Evolutionary conservation across 306 rosid species (phyloP).

Genomic region (Fagus crenata): DNA sequence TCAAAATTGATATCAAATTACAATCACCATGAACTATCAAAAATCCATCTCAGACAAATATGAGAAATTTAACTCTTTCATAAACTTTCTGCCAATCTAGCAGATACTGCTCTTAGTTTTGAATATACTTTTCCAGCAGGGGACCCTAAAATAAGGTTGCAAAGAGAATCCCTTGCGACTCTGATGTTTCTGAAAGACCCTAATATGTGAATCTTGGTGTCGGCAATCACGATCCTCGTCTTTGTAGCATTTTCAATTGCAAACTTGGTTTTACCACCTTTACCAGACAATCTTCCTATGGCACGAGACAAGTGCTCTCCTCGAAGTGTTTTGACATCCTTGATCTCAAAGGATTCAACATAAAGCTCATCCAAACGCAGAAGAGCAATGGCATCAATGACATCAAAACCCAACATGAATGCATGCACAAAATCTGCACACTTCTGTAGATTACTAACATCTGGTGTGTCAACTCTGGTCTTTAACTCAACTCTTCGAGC

Average conservation of each 20-base stretch:
- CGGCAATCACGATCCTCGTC: constrained; percentile 85
- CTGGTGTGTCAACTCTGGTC: constrained; percentile 77
- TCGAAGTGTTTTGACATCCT: constrained; percentile 79
- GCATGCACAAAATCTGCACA: constrained; percentile 94
- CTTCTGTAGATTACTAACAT: constrained; percentile 75
- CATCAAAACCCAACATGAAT: constrained; percentile 84
- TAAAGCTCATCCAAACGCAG: constrained; percentile 85
- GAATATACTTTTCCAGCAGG: constrained; percentile 88
- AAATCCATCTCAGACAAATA: not conserved
- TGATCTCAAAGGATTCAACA: constrained; percentile 85
- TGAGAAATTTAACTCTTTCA: constrained; percentile 30
- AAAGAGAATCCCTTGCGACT: constrained; percentile 80
- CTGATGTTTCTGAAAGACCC: constrained; percentile 83
- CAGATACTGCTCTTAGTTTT: constrained; percentile 70
- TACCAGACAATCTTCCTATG: constrained; percentile 80
- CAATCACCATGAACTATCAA: not conserved
- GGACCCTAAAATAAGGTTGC: constrained; percentile 82
- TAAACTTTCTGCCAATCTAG: constrained; percentile 82
- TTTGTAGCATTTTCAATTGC: constrained; percentile 84
- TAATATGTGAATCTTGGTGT: constrained; percentile 79
- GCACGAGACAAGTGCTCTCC: constrained; percentile 93
- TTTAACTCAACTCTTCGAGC: constrained; percentile 81
- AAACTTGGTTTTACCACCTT: constrained; percentile 85
- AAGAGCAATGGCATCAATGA: constrained; percentile 77
- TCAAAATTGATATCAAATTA: not conserved